These are phyloP conservation scores for Amylocarpus encephaloides DNA, from an alignment of 2,329 filamentous ascomycete species.

Conservation along the genomic window DNA sequence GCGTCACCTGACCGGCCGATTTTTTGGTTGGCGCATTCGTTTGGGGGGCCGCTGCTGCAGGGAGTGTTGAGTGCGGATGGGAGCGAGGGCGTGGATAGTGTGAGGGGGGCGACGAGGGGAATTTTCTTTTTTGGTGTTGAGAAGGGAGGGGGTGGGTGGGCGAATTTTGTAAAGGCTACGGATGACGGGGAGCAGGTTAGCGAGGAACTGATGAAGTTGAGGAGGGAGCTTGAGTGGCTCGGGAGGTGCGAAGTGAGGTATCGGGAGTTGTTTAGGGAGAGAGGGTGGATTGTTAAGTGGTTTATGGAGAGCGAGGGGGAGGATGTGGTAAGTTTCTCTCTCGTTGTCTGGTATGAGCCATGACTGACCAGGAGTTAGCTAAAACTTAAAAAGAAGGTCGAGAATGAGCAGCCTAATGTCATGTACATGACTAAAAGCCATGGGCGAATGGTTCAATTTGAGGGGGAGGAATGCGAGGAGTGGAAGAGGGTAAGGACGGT, in stretches of 20 bases:
- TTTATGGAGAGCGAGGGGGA: not conserved
- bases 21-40: not conserved
- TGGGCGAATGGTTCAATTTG: slow-evolving; percentile 3
- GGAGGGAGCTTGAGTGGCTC: not conserved
- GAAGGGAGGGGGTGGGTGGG: not conserved
- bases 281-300: slow-evolving; percentile 2
- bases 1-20: not conserved
- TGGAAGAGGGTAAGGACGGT: slow-evolving; percentile 1
- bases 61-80: not conserved
- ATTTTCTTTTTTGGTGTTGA: slow-evolving; percentile 1
- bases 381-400: not conserved
- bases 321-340: not conserved
- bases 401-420: not conserved
- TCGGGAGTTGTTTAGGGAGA: not conserved
- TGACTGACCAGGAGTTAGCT: too few relatives aligned
- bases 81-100: not conserved
- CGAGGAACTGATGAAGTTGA: not conserved
- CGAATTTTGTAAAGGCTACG: not conserved
- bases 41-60: not conserved
- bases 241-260: not conserved
- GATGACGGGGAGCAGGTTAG: not conserved
- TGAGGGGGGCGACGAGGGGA: not conserved
- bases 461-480: not conserved
- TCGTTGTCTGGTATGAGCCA: too few relatives aligned
- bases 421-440: not conserved